phyloP scores from a whole-genome alignment of 2,329 filamentous ascomycete species.

The Xylariaceae sp. region DNA sequence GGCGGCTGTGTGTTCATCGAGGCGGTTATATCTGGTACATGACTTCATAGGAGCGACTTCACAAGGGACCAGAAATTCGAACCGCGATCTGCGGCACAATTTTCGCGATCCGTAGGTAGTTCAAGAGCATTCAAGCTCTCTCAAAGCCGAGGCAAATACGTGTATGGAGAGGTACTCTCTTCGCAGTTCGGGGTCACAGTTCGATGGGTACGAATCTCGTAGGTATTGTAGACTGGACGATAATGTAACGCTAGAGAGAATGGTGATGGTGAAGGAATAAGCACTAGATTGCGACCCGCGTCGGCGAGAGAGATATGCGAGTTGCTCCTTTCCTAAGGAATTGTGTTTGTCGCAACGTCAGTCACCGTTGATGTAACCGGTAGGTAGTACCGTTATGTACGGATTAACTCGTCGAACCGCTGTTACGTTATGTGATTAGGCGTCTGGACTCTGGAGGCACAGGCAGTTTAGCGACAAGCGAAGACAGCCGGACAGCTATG shows the following conservation, averaged over 20 bases:
- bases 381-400: background rate
- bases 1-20: conserved; percentile 29
- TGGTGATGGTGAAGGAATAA: background rate
- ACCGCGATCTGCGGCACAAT: conserved; percentile 1
- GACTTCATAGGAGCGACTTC: conserved; percentile 18
- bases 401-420: background rate
- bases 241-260: background rate
- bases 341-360: background rate
- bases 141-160: background rate
- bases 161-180: background rate
- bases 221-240: background rate
- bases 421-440: background rate
- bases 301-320: background rate
- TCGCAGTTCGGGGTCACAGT: background rate
- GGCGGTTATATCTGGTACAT: conserved; percentile 26
- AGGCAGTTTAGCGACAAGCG: no score
- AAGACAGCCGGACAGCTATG: no score
- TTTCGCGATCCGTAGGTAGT: background rate
- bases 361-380: background rate
- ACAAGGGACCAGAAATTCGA: background rate
- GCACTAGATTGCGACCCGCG: background rate
- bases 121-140: background rate
- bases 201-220: background rate
- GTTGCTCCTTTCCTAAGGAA: background rate
- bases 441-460: background rate